Base-by-base conservation (phyloP, 371 early-diverging fungal genomes). In the Rhizomucor miehei region DNA sequence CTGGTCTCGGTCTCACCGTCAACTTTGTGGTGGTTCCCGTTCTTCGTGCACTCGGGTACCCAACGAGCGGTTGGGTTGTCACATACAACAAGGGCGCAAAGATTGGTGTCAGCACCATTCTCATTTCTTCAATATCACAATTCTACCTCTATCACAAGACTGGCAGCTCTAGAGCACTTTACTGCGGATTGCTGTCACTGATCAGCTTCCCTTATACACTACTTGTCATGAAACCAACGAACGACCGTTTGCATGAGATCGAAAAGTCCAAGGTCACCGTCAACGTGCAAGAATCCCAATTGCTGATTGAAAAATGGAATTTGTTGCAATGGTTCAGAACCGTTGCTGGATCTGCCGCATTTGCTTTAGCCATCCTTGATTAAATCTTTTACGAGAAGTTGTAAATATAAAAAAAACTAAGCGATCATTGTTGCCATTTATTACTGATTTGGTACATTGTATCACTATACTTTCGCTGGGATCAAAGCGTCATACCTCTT, bases 1-100 rank as follows among this genome's bases (percentile, higher is more conserved):
- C 54, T 14, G 54, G 54, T 3, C 46, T 54, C 21, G 54, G 46
- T 36, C 10, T 54, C 23, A 14, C 47, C 12, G 23, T 46, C 45
- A 47, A 38, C 20, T 25, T 47, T 17, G 35, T 37, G 0, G 35
- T 13, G 16, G 37, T 46, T 2, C 46, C 46, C 6, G 47, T 38
- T 13, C 37, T 54, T 16, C 54, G 54, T 19, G 46, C 17, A 21
- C 16, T 35, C 14, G 21, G 44, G 4, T 40, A 54, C 16, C 45
- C 45, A 19, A 9, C 35, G 8, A 25, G n/a, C 1, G 44, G 44
- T 23, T 54, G 44, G 44, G 37, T 19, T 16, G 44, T 17, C 19
- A 46, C 38, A 13, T 54, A 29, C 45, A 24, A 35, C 16, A 11
- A 10, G 1, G 54, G 34, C 5, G 19, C 0, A 16, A 44, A 44